These are phyloP conservation scores for Stenocarpella maydis DNA, from an alignment of 2,329 filamentous ascomycete genomes.

Conservation along the genomic window DNA sequence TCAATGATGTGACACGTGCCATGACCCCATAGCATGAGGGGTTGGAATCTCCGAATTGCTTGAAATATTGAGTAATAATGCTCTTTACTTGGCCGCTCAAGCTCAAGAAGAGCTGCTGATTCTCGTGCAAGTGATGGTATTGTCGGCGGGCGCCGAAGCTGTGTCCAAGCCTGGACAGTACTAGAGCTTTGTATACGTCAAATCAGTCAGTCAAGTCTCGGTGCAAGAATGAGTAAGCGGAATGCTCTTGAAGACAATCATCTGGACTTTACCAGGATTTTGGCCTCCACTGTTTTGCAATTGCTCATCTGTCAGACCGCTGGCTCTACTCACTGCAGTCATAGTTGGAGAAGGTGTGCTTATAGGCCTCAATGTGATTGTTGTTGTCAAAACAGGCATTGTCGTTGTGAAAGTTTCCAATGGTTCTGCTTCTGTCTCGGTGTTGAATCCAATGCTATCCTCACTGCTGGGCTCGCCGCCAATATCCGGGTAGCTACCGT, in stretches of 20 bases:
- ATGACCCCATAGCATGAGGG: no score
- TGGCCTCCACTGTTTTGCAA: neutral
- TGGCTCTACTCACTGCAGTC: constrained; percentile 10
- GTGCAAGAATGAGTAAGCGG: no score
- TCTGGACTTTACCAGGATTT: neutral
- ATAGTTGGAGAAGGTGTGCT: neutral
- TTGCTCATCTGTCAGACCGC: neutral
- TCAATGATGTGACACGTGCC: neutral
- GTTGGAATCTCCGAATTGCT: neutral
- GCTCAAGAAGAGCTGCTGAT: neutral
- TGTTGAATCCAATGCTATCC: neutral
- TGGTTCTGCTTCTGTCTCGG: neutral
- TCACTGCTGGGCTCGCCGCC: neutral
- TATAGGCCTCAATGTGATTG: neutral
- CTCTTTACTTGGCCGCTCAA: neutral
- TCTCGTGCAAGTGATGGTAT: neutral
- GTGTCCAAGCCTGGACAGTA: constrained; percentile 1
- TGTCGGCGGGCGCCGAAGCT: neutral
- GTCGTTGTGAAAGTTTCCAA: constrained; percentile 1
- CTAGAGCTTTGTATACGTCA: neutral
- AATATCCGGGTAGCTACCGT: constrained; percentile 7
- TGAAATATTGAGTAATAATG: neutral
- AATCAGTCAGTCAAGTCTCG: neutral
- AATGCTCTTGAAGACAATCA: no score
- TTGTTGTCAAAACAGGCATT: constrained; percentile 1